Evolutionary conservation across 2,329 filamentous ascomycete species (phyloP).

Genomic region (Huntiella moniliformis): DNA sequence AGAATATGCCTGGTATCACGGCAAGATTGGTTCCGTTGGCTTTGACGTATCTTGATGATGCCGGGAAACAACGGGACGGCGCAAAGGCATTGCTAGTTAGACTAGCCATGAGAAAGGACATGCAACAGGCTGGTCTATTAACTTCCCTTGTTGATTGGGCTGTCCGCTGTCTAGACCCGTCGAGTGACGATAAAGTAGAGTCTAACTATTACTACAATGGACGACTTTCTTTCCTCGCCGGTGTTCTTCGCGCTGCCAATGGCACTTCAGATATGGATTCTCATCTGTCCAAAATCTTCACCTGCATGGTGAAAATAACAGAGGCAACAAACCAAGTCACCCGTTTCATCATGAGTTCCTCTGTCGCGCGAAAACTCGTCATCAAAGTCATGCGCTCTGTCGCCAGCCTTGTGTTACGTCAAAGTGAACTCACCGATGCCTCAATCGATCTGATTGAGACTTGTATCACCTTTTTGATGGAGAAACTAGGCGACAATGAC

Average conservation of each 20-base stretch:
- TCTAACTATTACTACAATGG: conserved; percentile 64
- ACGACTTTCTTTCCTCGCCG: conserved; percentile 59
- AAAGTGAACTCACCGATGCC: conserved; percentile 22
- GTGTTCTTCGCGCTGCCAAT: conserved; percentile 47
- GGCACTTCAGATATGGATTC: conserved; percentile 57
- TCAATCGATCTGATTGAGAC: conserved; percentile 50
- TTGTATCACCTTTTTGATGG: conserved; percentile 64
- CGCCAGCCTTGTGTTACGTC: conserved; percentile 44
- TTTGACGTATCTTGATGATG: conserved; percentile 48
- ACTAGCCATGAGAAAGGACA: conserved; percentile 67
- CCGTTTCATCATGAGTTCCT: conserved; percentile 45
- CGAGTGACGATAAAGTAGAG: conserved; percentile 18
- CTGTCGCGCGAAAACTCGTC: conserved; percentile 60
- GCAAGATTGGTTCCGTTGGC: conserved; percentile 52
- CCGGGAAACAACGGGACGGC: conserved; percentile 77
- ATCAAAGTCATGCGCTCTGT: conserved; percentile 73
- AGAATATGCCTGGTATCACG: conserved; percentile 48
- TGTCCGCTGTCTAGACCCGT: conserved; percentile 36
- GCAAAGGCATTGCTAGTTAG: conserved; percentile 70
- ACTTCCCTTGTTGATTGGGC: conserved; percentile 53
- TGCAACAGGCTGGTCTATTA: conserved; percentile 60
- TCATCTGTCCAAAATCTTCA: conserved; percentile 48
- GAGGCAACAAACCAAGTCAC: conserved; percentile 29
- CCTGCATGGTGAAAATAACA: conserved; percentile 40
- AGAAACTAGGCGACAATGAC: conserved; percentile 65